Evolutionary conservation across 2,329 filamentous ascomycete genomes (phyloP).

Genomic region (Cytospora mali): DNA sequence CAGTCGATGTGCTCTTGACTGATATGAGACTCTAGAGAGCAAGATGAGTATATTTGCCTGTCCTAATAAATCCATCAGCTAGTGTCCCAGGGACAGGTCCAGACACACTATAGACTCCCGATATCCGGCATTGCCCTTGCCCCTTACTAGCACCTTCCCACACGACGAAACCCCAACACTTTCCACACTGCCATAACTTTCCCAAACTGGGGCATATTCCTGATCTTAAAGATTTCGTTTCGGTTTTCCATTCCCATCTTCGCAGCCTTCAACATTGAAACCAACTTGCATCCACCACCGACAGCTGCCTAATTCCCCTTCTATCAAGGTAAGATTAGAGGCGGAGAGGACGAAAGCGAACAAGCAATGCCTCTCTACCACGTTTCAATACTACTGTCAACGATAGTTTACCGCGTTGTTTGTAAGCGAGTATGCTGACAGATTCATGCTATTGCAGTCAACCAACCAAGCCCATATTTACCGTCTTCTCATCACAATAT

Average conservation of each 20-base stretch:
- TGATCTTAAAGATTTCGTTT: not conserved
- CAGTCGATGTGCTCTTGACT: not conserved
- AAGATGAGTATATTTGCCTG: not conserved
- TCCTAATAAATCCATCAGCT: not conserved
- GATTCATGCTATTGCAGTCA: constrained; percentile 7
- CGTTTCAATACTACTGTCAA: not conserved
- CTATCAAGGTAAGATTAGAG: not conserved
- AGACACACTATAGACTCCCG: not conserved
- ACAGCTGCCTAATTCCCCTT: not conserved
- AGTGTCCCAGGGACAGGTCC: constrained; percentile 1
- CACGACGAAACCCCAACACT: not conserved
- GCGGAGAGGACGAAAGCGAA: not conserved
- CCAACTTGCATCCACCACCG: not conserved
- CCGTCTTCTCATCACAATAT: constrained; percentile 18
- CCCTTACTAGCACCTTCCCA: not conserved
- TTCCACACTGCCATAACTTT: not conserved
- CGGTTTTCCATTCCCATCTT: not conserved
- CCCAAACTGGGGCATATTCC: not conserved
- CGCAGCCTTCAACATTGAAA: not conserved
- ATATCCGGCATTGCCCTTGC: not conserved
- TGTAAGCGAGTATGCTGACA: constrained; percentile 4
- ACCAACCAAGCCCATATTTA: constrained; percentile 17
- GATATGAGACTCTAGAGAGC: not conserved
- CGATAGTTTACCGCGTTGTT: not conserved
- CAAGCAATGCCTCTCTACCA: not conserved